These are phyloP conservation scores for Scutellaria baicalensis DNA, from an alignment of 257 asterid genomes.

Conservation along the genomic window DNA sequence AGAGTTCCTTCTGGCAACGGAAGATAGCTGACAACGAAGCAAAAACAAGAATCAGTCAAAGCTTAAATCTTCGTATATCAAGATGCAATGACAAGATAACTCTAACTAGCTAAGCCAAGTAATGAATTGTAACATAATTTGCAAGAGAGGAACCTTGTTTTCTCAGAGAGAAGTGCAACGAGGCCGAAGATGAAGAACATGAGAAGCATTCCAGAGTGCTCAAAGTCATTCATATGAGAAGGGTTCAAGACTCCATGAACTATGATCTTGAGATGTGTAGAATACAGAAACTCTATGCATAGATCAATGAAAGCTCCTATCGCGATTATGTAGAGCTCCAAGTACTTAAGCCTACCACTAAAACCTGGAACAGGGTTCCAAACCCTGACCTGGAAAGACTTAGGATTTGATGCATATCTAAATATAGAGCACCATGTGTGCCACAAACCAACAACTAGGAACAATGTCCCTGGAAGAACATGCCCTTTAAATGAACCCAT, in stretches of 20 bases:
- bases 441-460: constrained; percentile 82
- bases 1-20: constrained; percentile 79
- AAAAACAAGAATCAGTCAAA: not conserved
- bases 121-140: constrained; percentile 3
- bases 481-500: constrained; percentile 98
- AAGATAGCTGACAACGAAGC: constrained; percentile 45
- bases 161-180: constrained; percentile 65
- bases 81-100: not conserved
- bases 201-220: constrained; percentile 96
- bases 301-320: constrained; percentile 80
- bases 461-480: constrained; percentile 86
- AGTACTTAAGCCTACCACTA: constrained; percentile 58
- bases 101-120: too few species aligned
- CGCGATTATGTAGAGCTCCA: constrained; percentile 86
- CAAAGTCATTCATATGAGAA: constrained; percentile 84
- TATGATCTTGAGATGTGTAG: constrained; percentile 82
- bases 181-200: constrained; percentile 89
- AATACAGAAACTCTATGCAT: constrained; percentile 76
- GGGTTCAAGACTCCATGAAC: constrained; percentile 85
- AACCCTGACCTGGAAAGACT: constrained; percentile 62
- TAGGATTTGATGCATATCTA: constrained; percentile 61
- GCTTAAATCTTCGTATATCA: not conserved
- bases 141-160: constrained; percentile 54
- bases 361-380: constrained; percentile 94
- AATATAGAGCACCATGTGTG: constrained; percentile 75